phyloP scores from a whole-genome alignment of 305 asterid genomes.

The Solanum hybrid region DNA sequence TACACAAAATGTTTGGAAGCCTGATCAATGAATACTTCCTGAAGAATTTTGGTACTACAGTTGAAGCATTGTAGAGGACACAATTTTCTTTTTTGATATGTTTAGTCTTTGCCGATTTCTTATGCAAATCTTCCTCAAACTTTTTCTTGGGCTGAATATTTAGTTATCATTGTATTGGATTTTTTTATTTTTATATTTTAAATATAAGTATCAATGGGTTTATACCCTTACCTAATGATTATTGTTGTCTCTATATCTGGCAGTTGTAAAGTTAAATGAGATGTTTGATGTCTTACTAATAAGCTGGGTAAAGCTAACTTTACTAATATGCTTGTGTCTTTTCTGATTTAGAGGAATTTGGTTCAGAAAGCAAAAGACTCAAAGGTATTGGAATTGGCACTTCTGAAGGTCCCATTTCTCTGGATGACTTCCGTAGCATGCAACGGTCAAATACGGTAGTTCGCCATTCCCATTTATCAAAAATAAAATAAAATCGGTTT shows the following conservation, averaged over 20 bases:
- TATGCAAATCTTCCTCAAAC: not conserved
- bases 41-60: not conserved
- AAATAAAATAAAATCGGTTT: not conserved
- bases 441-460: conserved; percentile 85
- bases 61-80: not conserved
- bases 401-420: conserved; percentile 85
- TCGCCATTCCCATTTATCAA: not conserved
- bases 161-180: not conserved
- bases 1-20: not conserved
- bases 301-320: not conserved
- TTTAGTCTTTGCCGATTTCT: not conserved
- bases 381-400: conserved; percentile 96
- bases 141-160: not conserved
- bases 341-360: conserved; percentile 49
- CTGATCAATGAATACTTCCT: not conserved
- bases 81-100: not conserved
- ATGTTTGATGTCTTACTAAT: not conserved
- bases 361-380: conserved; percentile 62
- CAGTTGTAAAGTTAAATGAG: not conserved
- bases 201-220: not conserved
- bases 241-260: not conserved
- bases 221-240: not conserved
- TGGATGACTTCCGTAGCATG: conserved; percentile 88
- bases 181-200: not conserved
- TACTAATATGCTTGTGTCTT: not conserved